phyloP scores from a whole-genome alignment of 345 rosid genomes.

The Rhodamnia argentea region DNA sequence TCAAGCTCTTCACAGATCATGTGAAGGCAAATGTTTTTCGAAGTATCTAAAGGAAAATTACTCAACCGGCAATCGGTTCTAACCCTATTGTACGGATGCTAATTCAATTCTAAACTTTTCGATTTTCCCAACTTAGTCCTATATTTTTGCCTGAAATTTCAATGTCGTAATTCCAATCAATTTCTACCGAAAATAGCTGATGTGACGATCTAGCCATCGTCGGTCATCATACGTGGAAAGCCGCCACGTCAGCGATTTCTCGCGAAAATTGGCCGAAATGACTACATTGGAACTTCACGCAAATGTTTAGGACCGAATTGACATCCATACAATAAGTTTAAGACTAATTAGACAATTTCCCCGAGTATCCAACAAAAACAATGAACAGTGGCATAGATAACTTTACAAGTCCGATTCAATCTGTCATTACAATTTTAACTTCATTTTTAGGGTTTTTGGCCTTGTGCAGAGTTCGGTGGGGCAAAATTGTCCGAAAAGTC shows the following conservation, averaged over 20 bases:
- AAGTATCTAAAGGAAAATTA: background rate
- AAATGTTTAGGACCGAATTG: rapidly evolving
- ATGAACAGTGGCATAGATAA: background rate
- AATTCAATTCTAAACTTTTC: rapidly evolving
- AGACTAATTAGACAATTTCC: background rate
- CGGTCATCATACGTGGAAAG: rapidly evolving
- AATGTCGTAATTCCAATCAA: rapidly evolving
- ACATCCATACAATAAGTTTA: background rate
- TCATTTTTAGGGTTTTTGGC: background rate
- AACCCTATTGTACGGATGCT: rapidly evolving
- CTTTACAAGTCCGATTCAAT: background rate
- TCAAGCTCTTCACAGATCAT: background rate
- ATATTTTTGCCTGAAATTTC: rapidly evolving
- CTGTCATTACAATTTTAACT: background rate
- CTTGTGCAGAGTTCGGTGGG: no score
- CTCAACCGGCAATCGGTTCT: background rate
- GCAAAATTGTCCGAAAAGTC: no score
- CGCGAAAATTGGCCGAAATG: no score
- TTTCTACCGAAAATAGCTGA: rapidly evolving
- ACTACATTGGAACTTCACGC: rapidly evolving
- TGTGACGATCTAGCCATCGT: rapidly evolving
- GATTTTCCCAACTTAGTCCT: rapidly evolving
- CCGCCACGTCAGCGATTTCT: rapidly evolving
- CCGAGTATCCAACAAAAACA: background rate
- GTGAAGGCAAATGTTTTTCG: background rate